These are phyloP conservation scores for Leptographium lundbergii DNA, from an alignment of 2,329 filamentous ascomycete genomes.

Conservation along the genomic window DNA sequence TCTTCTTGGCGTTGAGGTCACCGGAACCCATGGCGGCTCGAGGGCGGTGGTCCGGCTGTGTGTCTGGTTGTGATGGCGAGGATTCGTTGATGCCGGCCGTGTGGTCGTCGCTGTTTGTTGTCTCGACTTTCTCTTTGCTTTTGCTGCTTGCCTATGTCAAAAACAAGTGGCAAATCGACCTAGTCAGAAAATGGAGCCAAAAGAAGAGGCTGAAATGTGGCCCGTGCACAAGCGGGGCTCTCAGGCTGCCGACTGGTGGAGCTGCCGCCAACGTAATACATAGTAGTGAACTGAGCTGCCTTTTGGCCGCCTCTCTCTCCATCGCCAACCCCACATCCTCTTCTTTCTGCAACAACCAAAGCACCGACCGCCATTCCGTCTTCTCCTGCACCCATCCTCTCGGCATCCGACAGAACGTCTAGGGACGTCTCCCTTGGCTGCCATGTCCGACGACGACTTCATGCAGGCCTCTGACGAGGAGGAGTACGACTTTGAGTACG, in stretches of 20 bases:
- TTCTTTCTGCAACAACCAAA: background rate
- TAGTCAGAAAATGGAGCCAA: background rate
- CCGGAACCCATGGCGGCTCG: constrained; percentile 56
- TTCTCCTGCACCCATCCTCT: background rate
- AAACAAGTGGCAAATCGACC: no score
- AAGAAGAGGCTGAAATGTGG: constrained; percentile 5
- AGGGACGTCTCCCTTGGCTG: no score
- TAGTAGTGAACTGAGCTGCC: background rate
- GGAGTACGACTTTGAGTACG: constrained; percentile 97
- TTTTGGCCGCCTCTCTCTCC: background rate
- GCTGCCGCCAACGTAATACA: background rate
- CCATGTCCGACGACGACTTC: constrained; percentile 81
- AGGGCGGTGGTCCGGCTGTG: background rate
- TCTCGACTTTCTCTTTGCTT: background rate
- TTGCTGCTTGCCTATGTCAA: background rate
- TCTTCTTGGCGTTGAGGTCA: constrained; percentile 89
- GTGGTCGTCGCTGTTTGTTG: background rate
- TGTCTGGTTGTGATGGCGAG: background rate
- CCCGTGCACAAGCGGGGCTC: constrained; percentile 5
- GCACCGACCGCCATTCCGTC: background rate
- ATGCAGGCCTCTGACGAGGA: constrained; percentile 88
- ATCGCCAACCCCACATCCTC: background rate
- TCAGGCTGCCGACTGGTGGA: background rate
- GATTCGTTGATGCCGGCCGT: no score
- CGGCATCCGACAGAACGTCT: background rate